Conservation (phyloP, 148 eudicot species). For the Dysphania ambrosioides region DNA sequence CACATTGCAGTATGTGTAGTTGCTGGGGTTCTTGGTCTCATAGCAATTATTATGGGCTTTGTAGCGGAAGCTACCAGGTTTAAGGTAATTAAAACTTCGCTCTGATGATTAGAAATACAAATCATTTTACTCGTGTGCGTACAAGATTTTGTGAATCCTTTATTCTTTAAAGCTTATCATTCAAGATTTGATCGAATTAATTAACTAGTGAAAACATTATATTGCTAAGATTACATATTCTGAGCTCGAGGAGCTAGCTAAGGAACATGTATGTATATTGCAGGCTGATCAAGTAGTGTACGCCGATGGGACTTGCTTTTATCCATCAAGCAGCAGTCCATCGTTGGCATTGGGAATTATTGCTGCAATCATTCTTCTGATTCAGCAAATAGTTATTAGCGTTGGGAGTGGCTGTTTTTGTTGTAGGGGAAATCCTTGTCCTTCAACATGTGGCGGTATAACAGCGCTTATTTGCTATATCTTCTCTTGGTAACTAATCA, state of each 20-base stretch:
- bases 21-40: slow-evolving; percentile 12
- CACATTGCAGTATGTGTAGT: neutral
- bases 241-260: too few relatives aligned
- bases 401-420: slow-evolving; percentile 19
- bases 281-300: too few relatives aligned
- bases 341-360: slow-evolving; percentile 21
- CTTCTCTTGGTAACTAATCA: slow-evolving; percentile 20
- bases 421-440: slow-evolving; percentile 17
- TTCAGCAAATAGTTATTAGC: slow-evolving; percentile 17
- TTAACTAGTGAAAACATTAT: too few relatives aligned
- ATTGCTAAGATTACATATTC: too few relatives aligned
- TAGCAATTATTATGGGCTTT: slow-evolving; percentile 11
- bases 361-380: slow-evolving; percentile 9
- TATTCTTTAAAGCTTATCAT: too few relatives aligned
- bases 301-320: neutral
- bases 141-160: too few relatives aligned
- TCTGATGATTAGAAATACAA: too few relatives aligned
- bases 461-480: slow-evolving; percentile 15
- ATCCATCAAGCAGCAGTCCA: slow-evolving; percentile 21
- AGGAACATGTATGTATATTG: too few relatives aligned
- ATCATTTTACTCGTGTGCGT: too few relatives aligned
- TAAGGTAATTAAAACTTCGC: slow-evolving; percentile 14
- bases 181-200: too few relatives aligned
- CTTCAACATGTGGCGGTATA: slow-evolving; percentile 1
- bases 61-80: slow-evolving; percentile 8